Conservation (phyloP, 2,329 filamentous ascomycete species). For the Aspergillus oerlinghausenensis region DNA sequence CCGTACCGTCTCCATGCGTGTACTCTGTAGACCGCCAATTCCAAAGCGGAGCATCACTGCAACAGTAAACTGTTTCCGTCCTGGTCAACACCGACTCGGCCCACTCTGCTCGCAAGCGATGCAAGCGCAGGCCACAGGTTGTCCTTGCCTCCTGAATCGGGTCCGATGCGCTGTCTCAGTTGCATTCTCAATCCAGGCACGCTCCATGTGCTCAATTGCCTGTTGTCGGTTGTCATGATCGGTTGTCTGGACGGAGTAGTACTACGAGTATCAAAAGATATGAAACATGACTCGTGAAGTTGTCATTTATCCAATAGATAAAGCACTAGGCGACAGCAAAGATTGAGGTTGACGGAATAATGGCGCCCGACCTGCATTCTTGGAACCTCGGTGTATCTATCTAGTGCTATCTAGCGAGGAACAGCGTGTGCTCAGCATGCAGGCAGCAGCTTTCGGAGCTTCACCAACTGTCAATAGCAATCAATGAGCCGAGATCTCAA, state of each 20-base stretch:
- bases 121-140: constrained; percentile 4
- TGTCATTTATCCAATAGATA: too few species aligned
- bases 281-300: too few species aligned
- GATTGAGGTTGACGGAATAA: not conserved
- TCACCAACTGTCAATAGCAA: too few species aligned
- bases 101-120: not conserved
- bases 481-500: too few species aligned
- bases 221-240: not conserved
- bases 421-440: not conserved
- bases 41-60: not conserved
- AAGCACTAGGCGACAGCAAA: not conserved
- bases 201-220: not conserved
- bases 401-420: too few species aligned
- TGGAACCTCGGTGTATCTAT: not conserved
- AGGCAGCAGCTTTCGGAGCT: not conserved
- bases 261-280: too few species aligned
- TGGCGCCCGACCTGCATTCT: not conserved
- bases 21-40: not conserved
- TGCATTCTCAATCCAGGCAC: too few species aligned
- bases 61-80: not conserved
- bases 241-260: too few species aligned
- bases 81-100: not conserved
- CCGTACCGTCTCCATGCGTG: not conserved
- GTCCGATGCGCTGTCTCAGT: too few species aligned
- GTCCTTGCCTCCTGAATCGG: not conserved